A percentile compares a stretch with the other conserved stretches of the same genome.
Conservation (phyloP, 345 rosid species). For the Eucalyptus tenuipes region DNA sequence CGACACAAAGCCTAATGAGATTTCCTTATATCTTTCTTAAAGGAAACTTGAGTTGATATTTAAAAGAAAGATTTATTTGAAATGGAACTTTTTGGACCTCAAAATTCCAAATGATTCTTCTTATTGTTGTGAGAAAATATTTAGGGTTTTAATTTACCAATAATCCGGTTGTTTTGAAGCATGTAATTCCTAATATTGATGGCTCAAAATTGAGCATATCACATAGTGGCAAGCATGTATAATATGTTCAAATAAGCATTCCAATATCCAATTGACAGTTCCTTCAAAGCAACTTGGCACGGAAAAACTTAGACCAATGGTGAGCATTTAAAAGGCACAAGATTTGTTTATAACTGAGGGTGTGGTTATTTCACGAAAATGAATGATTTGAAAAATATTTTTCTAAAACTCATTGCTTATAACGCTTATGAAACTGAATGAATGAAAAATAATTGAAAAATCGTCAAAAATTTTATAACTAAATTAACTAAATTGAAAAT, state of each 20-base stretch:
- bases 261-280: too few species aligned
- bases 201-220: neutral
- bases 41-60: neutral
- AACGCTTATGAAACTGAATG: too few species aligned
- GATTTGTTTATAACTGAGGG: too few species aligned
- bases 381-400: too few species aligned
- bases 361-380: too few species aligned
- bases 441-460: too few species aligned
- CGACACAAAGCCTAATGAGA: neutral
- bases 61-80: neutral
- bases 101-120: neutral
- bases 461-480: accelerated
- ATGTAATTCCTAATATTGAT: neutral
- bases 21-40: neutral
- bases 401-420: too few species aligned
- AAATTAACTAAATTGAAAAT: too few species aligned
- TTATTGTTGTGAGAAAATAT: neutral
- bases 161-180: neutral
- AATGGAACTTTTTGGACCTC: neutral
- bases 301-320: too few species aligned
- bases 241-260: too few species aligned
- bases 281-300: too few species aligned
- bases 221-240: neutral
- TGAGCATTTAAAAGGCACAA: too few species aligned
- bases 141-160: neutral